Conservation (phyloP, 352 stramenopile species). For the Pythium monospermum region DNA sequence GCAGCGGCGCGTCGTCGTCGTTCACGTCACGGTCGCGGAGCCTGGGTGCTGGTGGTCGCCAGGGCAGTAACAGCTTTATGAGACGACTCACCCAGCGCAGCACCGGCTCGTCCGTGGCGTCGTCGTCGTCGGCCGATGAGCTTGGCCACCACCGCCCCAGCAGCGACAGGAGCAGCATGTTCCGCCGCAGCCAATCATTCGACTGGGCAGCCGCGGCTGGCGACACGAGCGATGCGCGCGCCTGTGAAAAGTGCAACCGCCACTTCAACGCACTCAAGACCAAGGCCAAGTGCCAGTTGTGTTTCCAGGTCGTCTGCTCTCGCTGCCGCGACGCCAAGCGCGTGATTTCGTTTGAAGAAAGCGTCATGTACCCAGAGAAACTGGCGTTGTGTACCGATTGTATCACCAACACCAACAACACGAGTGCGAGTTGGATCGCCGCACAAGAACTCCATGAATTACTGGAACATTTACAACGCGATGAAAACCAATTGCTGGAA, state of each 20-base stretch:
- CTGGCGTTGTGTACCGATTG: slow-evolving; percentile 65
- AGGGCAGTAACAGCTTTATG: slow-evolving; percentile 19
- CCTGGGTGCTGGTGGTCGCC: no score
- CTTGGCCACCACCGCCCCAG: slow-evolving; percentile 3
- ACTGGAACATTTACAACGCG: no score
- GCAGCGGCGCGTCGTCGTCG: slow-evolving; percentile 14
- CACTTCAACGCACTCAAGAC: slow-evolving; percentile 19
- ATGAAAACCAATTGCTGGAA: no score
- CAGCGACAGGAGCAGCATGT: no score
- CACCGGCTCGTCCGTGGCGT: slow-evolving; percentile 3
- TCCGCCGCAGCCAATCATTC: slow-evolving; percentile 11
- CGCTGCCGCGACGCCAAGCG: slow-evolving; percentile 20
- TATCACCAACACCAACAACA: slow-evolving; percentile 32
- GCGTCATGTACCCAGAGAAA: slow-evolving; percentile 49
- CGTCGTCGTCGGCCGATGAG: no score
- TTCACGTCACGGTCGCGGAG: slow-evolving; percentile 5
- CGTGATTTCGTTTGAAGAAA: slow-evolving; percentile 38
- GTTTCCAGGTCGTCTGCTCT: slow-evolving; percentile 17
- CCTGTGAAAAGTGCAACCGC: slow-evolving; percentile 18
- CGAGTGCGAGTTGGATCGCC: slow-evolving; percentile 48
- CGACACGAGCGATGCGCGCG: slow-evolving; percentile 2
- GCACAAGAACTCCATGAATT: slow-evolving; percentile 41
- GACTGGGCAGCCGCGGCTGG: slow-evolving; percentile 14
- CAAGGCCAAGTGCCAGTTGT: slow-evolving; percentile 23
- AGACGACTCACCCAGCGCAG: slow-evolving; percentile 15